Conservation (phyloP, 2,329 filamentous ascomycete species). For the Aspergillus sp. region DNA sequence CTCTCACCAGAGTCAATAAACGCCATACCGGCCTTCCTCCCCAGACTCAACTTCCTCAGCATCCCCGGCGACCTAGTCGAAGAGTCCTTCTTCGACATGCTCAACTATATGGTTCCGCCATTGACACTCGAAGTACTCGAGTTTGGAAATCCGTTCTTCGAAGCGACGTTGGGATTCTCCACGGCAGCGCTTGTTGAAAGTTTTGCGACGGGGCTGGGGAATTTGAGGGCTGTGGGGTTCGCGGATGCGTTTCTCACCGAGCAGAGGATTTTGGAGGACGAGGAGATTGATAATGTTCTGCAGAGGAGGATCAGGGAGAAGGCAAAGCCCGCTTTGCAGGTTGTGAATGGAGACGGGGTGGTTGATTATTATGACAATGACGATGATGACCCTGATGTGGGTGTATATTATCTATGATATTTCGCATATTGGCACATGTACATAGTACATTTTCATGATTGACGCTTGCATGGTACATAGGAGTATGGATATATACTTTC, state of each 20-base stretch:
- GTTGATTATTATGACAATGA: background rate
- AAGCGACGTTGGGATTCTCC: slow-evolving; percentile 14
- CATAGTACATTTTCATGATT: background rate
- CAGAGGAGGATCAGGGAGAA: slow-evolving; percentile 9
- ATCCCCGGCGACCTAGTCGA: slow-evolving; percentile 25
- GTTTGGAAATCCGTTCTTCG: slow-evolving; percentile 15
- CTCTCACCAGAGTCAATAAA: slow-evolving; percentile 21
- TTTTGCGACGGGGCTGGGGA: slow-evolving; percentile 15
- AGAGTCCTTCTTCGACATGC: slow-evolving; percentile 21
- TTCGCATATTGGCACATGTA: background rate
- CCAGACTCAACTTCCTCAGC: slow-evolving; percentile 21
- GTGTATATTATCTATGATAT: slow-evolving; percentile 14
- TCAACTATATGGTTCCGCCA: slow-evolving; percentile 9
- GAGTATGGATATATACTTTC: background rate
- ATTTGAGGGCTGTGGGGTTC: slow-evolving; percentile 22
- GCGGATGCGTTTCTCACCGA: slow-evolving; percentile 18
- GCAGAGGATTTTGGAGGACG: slow-evolving; percentile 15
- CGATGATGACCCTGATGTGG: slow-evolving; percentile 4
- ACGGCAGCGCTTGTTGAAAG: slow-evolving; percentile 15
- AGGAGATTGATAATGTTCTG: slow-evolving; percentile 22
- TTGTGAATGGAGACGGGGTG: background rate
- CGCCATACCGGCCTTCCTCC: slow-evolving; percentile 19
- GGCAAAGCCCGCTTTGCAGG: background rate
- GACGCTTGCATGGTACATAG: background rate
- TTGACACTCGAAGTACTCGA: slow-evolving; percentile 23